A percentile compares a stretch with the other conserved stretches of the same genome.
These are phyloP conservation scores for Stenocarpella maydis DNA, from an alignment of 2,329 filamentous ascomycete species.

Conservation along the genomic window DNA sequence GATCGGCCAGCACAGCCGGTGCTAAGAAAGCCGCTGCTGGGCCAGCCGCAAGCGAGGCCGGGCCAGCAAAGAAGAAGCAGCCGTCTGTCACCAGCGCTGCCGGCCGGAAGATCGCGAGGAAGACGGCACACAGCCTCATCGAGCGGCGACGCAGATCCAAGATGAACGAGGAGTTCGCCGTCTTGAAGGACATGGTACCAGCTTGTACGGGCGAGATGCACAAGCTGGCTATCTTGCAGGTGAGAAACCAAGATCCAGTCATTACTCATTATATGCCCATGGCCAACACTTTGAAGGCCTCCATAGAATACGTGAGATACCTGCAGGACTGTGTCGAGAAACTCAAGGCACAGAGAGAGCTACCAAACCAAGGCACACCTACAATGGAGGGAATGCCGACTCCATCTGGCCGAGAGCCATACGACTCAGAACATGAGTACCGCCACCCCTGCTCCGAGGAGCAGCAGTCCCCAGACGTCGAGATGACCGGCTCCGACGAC, in stretches of 20 bases:
- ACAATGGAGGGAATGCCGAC: constrained; percentile 43
- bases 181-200: constrained; percentile 93
- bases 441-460: constrained; percentile 40
- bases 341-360: constrained; percentile 69
- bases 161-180: constrained; percentile 98
- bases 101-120: constrained; percentile 92
- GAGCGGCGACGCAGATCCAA: constrained; percentile 89
- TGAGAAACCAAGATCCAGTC: constrained; percentile 50
- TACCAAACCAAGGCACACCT: constrained; percentile 41
- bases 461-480: constrained; percentile 58
- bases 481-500: constrained; percentile 64
- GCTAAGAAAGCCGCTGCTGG: constrained; percentile 31
- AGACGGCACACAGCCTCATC: constrained; percentile 95
- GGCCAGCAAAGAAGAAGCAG: constrained; percentile 74
- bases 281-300: constrained; percentile 66
- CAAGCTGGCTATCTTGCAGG: constrained; percentile 94
- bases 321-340: constrained; percentile 87
- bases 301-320: constrained; percentile 95
- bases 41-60: constrained; percentile 42
- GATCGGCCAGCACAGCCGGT: constrained; percentile 37
- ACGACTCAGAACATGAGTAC: constrained; percentile 40
- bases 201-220: constrained; percentile 98
- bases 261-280: constrained; percentile 6
- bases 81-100: constrained; percentile 80
- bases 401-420: constrained; percentile 40